Conservation (phyloP, 805 yeast species). For the Candida parachauliodes region DNA sequence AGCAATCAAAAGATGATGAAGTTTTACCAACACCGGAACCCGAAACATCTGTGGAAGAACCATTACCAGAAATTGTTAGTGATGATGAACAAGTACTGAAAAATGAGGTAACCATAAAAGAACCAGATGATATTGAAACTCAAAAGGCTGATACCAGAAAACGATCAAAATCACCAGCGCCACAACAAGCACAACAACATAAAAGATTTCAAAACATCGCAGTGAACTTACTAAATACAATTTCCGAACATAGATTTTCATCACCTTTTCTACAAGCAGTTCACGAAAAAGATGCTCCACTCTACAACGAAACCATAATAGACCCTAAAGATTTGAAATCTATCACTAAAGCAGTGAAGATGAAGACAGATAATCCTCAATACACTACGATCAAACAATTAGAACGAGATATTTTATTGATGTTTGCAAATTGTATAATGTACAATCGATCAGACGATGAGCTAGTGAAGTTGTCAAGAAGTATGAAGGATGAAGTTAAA, state of each 20-base stretch:
- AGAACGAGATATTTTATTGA: slow-evolving; percentile 64
- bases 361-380: slow-evolving; percentile 27
- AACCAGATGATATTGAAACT: slow-evolving; percentile 5
- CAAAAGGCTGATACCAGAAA: slow-evolving; percentile 12
- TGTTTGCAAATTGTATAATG: slow-evolving; percentile 86
- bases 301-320: slow-evolving; percentile 58
- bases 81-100: slow-evolving; percentile 8
- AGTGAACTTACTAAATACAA: slow-evolving; percentile 56
- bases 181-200: slow-evolving; percentile 23
- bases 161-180: slow-evolving; percentile 17
- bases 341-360: slow-evolving; percentile 52
- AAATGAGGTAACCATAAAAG: not conserved
- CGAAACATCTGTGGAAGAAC: not conserved
- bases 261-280: slow-evolving; percentile 74
- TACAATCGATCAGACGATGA: slow-evolving; percentile 67
- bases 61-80: not conserved
- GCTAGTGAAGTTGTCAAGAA: slow-evolving; percentile 57
- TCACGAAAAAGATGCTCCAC: slow-evolving; percentile 61
- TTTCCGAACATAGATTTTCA: slow-evolving; percentile 68
- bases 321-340: slow-evolving; percentile 68
- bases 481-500: slow-evolving; percentile 67
- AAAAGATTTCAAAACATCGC: slow-evolving; percentile 63
- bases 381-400: slow-evolving; percentile 58
- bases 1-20: slow-evolving; percentile 6
- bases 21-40: slow-evolving; percentile 1